Evolutionary conservation across 345 rosid species (phyloP).

Genomic region (Brassica juncea): DNA sequence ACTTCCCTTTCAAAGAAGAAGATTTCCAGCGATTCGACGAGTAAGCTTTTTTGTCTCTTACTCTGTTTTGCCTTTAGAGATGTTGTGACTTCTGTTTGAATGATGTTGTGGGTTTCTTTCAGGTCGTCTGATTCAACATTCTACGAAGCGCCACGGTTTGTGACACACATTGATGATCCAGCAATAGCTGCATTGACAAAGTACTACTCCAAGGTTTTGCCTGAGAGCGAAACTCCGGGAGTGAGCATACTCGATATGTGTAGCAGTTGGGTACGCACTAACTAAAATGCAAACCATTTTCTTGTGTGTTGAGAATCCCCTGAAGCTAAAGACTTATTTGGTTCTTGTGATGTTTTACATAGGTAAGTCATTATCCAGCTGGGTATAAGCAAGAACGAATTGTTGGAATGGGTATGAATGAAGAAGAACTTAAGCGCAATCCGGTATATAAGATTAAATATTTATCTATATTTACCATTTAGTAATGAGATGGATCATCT

Average conservation of each 20-base stretch:
- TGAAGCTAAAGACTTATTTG: neutral
- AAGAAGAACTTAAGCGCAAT: constrained; percentile 79
- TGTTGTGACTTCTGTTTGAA: neutral
- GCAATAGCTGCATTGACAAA: constrained; percentile 86
- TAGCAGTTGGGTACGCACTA: constrained; percentile 85
- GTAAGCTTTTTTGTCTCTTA: constrained; percentile 42
- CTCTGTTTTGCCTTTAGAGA: constrained; percentile 13
- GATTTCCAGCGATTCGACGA: constrained; percentile 89
- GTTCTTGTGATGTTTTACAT: constrained; percentile 29
- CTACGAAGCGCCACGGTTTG: constrained; percentile 84
- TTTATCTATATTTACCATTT: neutral
- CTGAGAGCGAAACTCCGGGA: constrained; percentile 77
- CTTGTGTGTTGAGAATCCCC: neutral
- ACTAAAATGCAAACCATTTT: neutral
- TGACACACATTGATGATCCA: constrained; percentile 88
- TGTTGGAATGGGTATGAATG: constrained; percentile 86
- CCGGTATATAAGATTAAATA: constrained; percentile 45
- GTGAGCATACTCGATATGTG: constrained; percentile 86
- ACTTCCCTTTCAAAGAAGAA: constrained; percentile 82
- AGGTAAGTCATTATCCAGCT: constrained; percentile 92
- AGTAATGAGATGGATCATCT: constrained; percentile 15
- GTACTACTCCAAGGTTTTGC: constrained; percentile 74
- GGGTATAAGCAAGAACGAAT: constrained; percentile 82
- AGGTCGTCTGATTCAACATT: constrained; percentile 78
- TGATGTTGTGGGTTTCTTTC: constrained; percentile 1